Evolutionary conservation across 1,139 yeast genomes (phyloP).

Genomic region (Magnusiomyces tetraspermus): DNA sequence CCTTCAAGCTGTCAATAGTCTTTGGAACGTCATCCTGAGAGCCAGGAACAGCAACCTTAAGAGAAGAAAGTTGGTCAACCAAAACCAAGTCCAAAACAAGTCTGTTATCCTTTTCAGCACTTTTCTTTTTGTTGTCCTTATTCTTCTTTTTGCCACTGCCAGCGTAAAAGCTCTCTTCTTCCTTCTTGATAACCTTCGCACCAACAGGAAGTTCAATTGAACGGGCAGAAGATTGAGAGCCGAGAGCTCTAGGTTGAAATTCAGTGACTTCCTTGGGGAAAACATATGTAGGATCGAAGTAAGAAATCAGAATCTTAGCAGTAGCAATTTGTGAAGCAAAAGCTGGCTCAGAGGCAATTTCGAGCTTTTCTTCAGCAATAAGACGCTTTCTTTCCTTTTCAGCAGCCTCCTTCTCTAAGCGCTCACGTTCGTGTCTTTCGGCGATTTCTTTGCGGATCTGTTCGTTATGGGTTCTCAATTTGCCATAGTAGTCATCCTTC

Average conservation of each 20-base stretch:
- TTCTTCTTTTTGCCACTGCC: constrained; percentile 49
- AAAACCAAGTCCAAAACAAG: constrained; percentile 75
- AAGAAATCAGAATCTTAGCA: constrained; percentile 59
- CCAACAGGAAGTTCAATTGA: constrained; percentile 50
- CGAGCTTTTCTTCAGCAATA: constrained; percentile 47
- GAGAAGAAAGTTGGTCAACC: constrained; percentile 66
- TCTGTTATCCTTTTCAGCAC: constrained; percentile 33
- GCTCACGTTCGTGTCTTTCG: constrained; percentile 47
- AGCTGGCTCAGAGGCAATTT: constrained; percentile 73
- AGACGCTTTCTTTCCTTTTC: constrained; percentile 36
- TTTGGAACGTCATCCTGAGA: constrained; percentile 61
- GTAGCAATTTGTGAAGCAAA: constrained; percentile 64
- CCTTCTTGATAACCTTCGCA: constrained; percentile 56
- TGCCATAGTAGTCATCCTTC: constrained; percentile 30
- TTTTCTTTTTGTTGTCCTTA: constrained; percentile 37
- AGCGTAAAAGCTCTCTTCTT: constrained; percentile 42
- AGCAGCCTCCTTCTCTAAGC: constrained; percentile 40
- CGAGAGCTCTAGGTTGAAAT: constrained; percentile 13
- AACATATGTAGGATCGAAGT: constrained; percentile 73
- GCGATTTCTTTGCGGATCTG: constrained; percentile 42
- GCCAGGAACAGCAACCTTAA: constrained; percentile 74
- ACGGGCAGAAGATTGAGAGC: constrained; percentile 32
- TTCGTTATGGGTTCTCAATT: constrained; percentile 28
- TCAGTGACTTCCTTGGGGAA: constrained; percentile 30
- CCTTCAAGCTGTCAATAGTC: constrained; percentile 60